These are phyloP conservation scores for Colletotrichum godetiae DNA, from an alignment of 2,329 filamentous ascomycete genomes.

Conservation along the genomic window DNA sequence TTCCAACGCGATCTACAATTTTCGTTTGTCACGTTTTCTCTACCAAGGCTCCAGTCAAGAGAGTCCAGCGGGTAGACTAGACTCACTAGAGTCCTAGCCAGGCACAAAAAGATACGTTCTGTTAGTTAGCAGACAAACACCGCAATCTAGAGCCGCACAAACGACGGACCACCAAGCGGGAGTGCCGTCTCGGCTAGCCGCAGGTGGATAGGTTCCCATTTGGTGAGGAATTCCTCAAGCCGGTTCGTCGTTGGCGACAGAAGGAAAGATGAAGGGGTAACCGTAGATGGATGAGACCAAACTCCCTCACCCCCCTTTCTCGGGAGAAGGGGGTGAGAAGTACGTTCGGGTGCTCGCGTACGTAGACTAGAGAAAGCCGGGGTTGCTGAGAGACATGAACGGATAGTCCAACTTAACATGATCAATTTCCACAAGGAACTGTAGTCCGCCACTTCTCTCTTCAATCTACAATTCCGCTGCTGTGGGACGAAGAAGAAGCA, in stretches of 20 bases:
- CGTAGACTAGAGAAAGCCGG: neutral
- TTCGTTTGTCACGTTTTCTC: neutral
- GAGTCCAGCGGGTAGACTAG: neutral
- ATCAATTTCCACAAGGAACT: neutral
- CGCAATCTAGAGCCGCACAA: neutral
- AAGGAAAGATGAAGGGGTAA: neutral
- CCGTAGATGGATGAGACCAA: neutral
- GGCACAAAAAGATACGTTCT: neutral
- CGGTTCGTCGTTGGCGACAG: neutral
- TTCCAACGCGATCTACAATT: slow-evolving; percentile 7
- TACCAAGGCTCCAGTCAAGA: neutral
- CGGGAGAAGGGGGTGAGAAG: neutral
- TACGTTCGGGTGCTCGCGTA: neutral
- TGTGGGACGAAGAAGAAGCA: neutral
- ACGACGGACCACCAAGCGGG: neutral
- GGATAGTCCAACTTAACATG: neutral
- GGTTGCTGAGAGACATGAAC: neutral
- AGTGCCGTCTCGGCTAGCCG: neutral
- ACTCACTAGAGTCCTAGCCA: neutral
- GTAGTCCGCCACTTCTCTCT: neutral
- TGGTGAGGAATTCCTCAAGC: neutral
- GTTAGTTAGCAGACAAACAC: neutral
- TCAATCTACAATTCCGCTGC: neutral
- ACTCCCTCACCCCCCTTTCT: neutral
- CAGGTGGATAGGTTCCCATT: neutral